These are phyloP conservation scores for Nematocida sp. DNA, from an alignment of 371 early-diverging fungal genomes.

Conservation along the genomic window DNA sequence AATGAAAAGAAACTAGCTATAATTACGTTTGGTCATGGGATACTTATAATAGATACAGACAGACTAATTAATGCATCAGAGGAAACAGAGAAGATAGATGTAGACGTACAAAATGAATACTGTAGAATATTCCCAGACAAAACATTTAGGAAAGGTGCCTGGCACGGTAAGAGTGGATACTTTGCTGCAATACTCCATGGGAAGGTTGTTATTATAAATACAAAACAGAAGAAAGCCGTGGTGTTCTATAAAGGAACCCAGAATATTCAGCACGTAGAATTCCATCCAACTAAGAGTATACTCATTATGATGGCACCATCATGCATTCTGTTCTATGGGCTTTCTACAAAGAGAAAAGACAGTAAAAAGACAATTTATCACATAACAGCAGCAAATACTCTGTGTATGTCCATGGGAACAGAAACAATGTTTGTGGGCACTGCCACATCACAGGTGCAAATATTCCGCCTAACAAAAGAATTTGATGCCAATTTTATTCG, in stretches of 20 bases:
- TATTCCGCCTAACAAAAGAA: conserved; percentile 25
- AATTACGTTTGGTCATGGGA: conserved; percentile 33
- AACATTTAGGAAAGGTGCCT: conserved; percentile 53
- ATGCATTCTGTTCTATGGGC: conserved; percentile 46
- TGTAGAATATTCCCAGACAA: conserved; percentile 38
- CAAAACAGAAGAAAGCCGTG: conserved; percentile 49
- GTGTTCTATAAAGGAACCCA: conserved; percentile 56
- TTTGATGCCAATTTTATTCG: conserved; percentile 33
- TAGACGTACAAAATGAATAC: not conserved
- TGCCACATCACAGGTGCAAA: conserved; percentile 48
- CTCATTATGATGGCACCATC: conserved; percentile 46
- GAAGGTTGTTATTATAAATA: conserved; percentile 47
- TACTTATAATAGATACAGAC: conserved; percentile 18
- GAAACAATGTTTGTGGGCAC: conserved; percentile 46
- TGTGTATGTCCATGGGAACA: not conserved
- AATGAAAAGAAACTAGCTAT: conserved; percentile 47
- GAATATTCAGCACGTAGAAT: conserved; percentile 59
- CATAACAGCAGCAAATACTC: conserved; percentile 43
- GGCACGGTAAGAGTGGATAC: conserved; percentile 42
- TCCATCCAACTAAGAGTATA: conserved; percentile 50
- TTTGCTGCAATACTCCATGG: conserved; percentile 55
- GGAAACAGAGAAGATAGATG: not conserved
- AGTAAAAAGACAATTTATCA: conserved; percentile 51
- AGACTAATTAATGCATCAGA: not conserved
- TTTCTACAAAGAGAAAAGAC: conserved; percentile 29